Base-by-base conservation (phyloP, 805 yeast genomes). In the Candida methanosorbosa region DNA sequence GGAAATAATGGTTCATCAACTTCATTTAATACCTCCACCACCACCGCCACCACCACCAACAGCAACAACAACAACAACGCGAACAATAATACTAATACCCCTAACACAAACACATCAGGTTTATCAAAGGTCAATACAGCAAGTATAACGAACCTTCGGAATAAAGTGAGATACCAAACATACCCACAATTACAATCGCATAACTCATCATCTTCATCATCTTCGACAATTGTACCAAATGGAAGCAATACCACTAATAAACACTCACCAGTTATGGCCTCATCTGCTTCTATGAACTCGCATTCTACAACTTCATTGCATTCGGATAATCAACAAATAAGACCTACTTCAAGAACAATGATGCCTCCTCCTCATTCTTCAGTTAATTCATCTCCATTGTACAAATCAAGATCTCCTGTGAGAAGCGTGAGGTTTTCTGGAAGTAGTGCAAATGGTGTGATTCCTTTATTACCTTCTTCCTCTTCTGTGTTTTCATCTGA, bases 351-450 rank as follows among this genome's bases (percentile, higher is more conserved):
- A 15, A 30, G 48, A 31, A 40, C 49, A 11, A 36, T 50, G 13
- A 42, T 34, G 21, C 32, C 41, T 4, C 37, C 44, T 13, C 33
- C 44, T 14, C 22, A 33, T 11, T 19, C 31, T 21, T 24, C 39
- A 16, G 20, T 30, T 9, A 18, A 30, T 18, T 22, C 40, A 18
- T 32, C 38, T 15, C 22, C 33, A 13, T 41, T 50, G 9, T 27
- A 17, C n/a, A 38, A 45, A 24, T 52, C 57, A 6, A 41, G 48
- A 22, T 52, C 58, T 5, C 56, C 56, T 6, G 50, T 49, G 19
- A 37, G 54, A 31, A 39, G 26, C 21, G 18, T 38, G n/a, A 41
- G 48, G 27, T 43, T 32, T 25, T 37, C 38, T 17, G n/a, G n/a
- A n/a, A n/a, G n/a, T n/a, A n/a, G n/a, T n/a, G n/a, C n/a, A n/a